Evolutionary conservation across 345 rosid species (phyloP).

Genomic region (Citrus medica): DNA sequence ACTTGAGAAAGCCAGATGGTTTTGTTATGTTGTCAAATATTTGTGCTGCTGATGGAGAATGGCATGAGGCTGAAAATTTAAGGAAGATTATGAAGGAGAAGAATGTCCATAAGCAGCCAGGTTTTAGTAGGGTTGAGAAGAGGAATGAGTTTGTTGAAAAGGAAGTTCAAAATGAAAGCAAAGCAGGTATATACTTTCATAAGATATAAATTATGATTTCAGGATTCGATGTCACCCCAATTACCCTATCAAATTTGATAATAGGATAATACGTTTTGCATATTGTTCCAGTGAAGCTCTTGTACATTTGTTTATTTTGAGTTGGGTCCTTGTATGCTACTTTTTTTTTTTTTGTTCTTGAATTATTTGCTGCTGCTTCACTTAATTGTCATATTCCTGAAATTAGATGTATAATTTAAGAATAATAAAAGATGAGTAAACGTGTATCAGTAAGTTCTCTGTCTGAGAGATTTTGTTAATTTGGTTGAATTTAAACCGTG

Average conservation of each 20-base stretch:
- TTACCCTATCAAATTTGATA: too few species aligned
- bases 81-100: constrained; percentile 42
- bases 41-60: constrained; percentile 41
- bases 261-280: too few species aligned
- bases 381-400: too few species aligned
- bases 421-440: background rate
- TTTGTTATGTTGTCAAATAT: constrained; percentile 44
- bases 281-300: too few species aligned
- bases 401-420: background rate
- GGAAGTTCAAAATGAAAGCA: background rate
- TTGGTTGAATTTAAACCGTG: background rate
- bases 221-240: too few species aligned
- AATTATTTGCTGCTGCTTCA: too few species aligned
- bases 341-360: too few species aligned
- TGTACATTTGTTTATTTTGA: too few species aligned
- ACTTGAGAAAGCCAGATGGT: constrained; percentile 34
- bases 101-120: constrained; percentile 38
- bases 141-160: background rate
- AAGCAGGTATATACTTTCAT: background rate
- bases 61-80: constrained; percentile 37
- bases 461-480: too few species aligned
- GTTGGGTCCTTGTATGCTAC: too few species aligned
- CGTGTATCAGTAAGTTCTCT: too few species aligned
- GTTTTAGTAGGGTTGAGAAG: constrained; percentile 36
- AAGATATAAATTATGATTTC: background rate